These are phyloP conservation scores for Pholiota molesta DNA, from an alignment of 768 basidiomycete genomes.

Conservation along the genomic window DNA sequence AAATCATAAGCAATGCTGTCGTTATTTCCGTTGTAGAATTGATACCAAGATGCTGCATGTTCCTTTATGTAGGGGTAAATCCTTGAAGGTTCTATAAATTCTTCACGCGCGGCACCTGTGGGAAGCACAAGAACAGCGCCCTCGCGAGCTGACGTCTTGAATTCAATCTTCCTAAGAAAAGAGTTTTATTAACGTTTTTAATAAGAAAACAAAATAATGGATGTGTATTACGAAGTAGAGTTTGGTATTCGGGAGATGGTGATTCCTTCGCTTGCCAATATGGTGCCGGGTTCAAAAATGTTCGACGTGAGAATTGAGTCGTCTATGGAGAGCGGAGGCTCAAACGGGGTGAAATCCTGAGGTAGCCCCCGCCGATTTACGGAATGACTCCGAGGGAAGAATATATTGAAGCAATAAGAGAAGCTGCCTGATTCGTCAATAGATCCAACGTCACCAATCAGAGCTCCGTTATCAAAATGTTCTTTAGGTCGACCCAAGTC, in stretches of 20 bases:
- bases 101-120: background rate
- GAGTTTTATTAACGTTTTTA: too few species aligned
- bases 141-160: background rate
- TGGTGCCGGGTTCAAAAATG: background rate
- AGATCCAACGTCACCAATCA: background rate
- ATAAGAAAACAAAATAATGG: background rate
- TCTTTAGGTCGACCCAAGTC: background rate
- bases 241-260: background rate
- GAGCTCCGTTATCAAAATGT: background rate
- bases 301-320: background rate
- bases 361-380: background rate
- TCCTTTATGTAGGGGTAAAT: background rate
- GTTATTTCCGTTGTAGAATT: background rate
- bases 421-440: background rate
- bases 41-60: slow-evolving; percentile 1
- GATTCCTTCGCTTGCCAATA: background rate
- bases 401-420: background rate
- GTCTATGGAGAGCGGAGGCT: background rate
- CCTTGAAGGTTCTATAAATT: background rate
- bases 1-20: background rate
- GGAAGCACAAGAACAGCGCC: slow-evolving; percentile 5
- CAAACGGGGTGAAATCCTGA: background rate
- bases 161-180: background rate
- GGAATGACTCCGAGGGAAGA: background rate
- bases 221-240: background rate